Conservation (phyloP, 202 grass and related monocot species). For the Carex arenaria region DNA sequence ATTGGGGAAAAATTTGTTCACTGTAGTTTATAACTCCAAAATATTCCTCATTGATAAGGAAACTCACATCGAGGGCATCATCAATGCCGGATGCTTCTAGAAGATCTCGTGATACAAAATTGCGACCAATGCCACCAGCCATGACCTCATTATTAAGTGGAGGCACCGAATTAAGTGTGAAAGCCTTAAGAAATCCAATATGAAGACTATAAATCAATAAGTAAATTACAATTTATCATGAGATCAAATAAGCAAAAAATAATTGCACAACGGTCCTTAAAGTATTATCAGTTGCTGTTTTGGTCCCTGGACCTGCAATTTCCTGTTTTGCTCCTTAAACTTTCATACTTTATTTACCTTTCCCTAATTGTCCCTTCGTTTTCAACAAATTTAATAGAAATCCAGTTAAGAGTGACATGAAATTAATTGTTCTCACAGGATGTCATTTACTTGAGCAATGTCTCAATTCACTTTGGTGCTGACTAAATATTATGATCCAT, state of each 20-base stretch:
- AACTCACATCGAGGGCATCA: slow-evolving; percentile 48
- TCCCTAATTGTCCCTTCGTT: neutral
- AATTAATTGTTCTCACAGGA: neutral
- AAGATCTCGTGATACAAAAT: slow-evolving; percentile 77
- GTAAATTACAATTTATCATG: neutral
- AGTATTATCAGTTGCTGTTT: neutral
- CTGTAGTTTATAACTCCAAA: neutral
- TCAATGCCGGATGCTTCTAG: slow-evolving; percentile 51
- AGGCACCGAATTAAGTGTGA: slow-evolving; percentile 75
- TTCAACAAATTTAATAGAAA: neutral
- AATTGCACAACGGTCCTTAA: neutral
- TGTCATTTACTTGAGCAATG: neutral
- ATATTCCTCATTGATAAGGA: neutral
- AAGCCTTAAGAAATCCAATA: slow-evolving; percentile 34
- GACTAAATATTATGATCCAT: neutral
- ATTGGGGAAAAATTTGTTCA: neutral
- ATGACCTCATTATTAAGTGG: slow-evolving; percentile 47
- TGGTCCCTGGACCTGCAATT: neutral
- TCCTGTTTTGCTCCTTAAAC: neutral
- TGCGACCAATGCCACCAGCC: slow-evolving; percentile 43
- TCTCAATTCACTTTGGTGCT: neutral
- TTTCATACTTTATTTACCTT: neutral
- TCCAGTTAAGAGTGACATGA: neutral
- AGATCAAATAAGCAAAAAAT: neutral
- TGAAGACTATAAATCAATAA: neutral